phyloP scores from a whole-genome alignment of 805 yeast genomes.

The Candida sonorensis region DNA sequence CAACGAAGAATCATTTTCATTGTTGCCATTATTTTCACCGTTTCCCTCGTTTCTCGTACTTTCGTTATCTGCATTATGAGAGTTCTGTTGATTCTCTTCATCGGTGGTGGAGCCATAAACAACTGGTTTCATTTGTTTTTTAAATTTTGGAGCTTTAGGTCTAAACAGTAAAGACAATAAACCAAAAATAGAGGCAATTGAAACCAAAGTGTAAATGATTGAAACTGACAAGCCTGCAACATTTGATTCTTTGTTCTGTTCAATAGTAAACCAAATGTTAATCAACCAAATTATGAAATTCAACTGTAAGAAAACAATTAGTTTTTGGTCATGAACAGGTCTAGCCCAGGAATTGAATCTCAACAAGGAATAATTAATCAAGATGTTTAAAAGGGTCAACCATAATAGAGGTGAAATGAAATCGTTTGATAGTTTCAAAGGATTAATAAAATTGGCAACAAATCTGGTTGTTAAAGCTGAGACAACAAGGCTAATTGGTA shows the following conservation, averaged over 20 bases:
- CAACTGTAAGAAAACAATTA: slow-evolving; percentile 47
- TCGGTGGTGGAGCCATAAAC: slow-evolving; percentile 16
- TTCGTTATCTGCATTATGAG: too few species aligned
- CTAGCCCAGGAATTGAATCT: slow-evolving; percentile 36
- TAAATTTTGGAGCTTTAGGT: slow-evolving; percentile 15
- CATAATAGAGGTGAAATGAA: slow-evolving; percentile 45
- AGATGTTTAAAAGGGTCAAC: slow-evolving; percentile 38
- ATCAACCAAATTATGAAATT: slow-evolving; percentile 51
- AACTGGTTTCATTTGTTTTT: slow-evolving; percentile 12
- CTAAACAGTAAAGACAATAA: slow-evolving; percentile 39
- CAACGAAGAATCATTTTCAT: slow-evolving; percentile 15
- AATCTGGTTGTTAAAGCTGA: slow-evolving; percentile 34
- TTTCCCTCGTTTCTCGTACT: neutral
- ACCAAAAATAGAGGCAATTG: slow-evolving; percentile 46
- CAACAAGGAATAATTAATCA: slow-evolving; percentile 51
- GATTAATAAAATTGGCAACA: slow-evolving; percentile 35
- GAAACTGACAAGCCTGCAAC: slow-evolving; percentile 47
- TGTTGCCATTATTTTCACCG: neutral
- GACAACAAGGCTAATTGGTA: slow-evolving; percentile 49
- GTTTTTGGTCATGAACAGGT: slow-evolving; percentile 54
- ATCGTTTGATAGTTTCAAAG: slow-evolving; percentile 44
- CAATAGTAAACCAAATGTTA: slow-evolving; percentile 43
- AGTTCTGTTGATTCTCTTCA: slow-evolving; percentile 4
- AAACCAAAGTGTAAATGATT: slow-evolving; percentile 37
- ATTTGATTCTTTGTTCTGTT: slow-evolving; percentile 41